Evolutionary conservation across 495 filamentous ascomycete species (phyloP).

Genomic region (Hamigera avellanea): DNA sequence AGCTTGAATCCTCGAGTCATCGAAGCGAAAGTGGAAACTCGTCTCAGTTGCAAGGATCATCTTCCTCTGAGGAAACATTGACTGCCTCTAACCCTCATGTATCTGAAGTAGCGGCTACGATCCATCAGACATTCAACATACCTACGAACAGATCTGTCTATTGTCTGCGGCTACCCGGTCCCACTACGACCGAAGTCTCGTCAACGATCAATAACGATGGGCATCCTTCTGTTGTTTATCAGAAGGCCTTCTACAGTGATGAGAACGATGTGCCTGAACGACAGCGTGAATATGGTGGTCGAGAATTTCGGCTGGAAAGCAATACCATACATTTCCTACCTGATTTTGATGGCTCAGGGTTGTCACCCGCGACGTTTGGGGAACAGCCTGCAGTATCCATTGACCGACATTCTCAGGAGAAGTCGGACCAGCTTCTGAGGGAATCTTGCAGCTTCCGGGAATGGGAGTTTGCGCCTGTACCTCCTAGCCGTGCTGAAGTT

Average conservation of each 20-base stretch:
- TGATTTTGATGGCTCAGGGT: conserved; percentile 58
- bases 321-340: conserved; percentile 66
- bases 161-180: conserved; percentile 17
- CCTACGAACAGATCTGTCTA: conserved; percentile 7
- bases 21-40: conserved; percentile 5
- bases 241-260: conserved; percentile 79
- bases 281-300: conserved; percentile 74
- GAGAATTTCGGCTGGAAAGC: conserved; percentile 72
- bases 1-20: conserved; percentile 5
- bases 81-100: conserved; percentile 10
- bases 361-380: conserved; percentile 42
- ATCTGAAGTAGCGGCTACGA: conserved; percentile 10
- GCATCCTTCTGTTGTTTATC: conserved; percentile 56
- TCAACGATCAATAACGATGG: conserved; percentile 21
- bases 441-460: conserved; percentile 14
- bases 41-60: conserved; percentile 10
- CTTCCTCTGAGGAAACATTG: conserved; percentile 9
- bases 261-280: conserved; percentile 75
- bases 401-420: conserved; percentile 40
- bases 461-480: conserved; percentile 38
- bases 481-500: conserved; percentile 65
- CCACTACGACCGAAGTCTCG: conserved; percentile 15
- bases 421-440: conserved; percentile 35
- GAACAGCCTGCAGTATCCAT: conserved; percentile 30
- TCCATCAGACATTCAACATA: conserved; percentile 22